Evolutionary conservation across 2,329 filamentous ascomycete genomes (phyloP), one percentile per base, ranked within the genome.

Genomic region (Lasiodiplodia theobromae): DNA sequence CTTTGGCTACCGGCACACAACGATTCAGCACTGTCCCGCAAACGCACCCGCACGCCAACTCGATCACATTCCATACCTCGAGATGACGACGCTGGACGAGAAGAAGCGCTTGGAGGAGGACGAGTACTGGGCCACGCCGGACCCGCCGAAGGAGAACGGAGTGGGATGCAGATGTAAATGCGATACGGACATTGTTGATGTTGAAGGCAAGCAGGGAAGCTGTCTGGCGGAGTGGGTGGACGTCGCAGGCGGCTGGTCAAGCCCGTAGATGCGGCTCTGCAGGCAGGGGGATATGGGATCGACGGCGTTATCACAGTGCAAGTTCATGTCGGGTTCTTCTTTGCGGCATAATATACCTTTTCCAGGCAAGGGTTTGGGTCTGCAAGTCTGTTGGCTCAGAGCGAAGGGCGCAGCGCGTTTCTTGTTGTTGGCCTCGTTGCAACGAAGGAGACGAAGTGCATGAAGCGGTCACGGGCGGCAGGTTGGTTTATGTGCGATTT

Each of bases 181-280:
- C 80, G 96, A 99, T 77, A 97, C 94, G 4, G 96, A 99, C 78
- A 96, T 98, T 77, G 93, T 95, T 65, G 96, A 99, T 77, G 94
- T 99, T 31, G 96, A 99, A 83, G 94, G 94, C 80, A 99, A 98
- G 82, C 92, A 97, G 78, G 96, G 96, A 70, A 97, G 93, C 73
- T 99, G 96, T 82, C 85, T 97, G 68, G 88, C 93, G 11, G 94
- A 99, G 82, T 99, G 96, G 96, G 96, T 99, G 16, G 93, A 97
- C 70, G 94, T 97, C 74, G 95, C 94, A 58, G 96, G 96, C 74
- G 96, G 96, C 69, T 99, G 94, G 93, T 89, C 92, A 69, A 87
- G 86, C 66, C 86, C 87, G 72, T 87, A 81, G 72, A 73, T 21
- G 25, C 40, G 54, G 52, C 38, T 60, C 11, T 40, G 53, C 52